phyloP scores from a whole-genome alignment of 2,329 filamentous ascomycete genomes.

The Paraconiothyrium sp. region DNA sequence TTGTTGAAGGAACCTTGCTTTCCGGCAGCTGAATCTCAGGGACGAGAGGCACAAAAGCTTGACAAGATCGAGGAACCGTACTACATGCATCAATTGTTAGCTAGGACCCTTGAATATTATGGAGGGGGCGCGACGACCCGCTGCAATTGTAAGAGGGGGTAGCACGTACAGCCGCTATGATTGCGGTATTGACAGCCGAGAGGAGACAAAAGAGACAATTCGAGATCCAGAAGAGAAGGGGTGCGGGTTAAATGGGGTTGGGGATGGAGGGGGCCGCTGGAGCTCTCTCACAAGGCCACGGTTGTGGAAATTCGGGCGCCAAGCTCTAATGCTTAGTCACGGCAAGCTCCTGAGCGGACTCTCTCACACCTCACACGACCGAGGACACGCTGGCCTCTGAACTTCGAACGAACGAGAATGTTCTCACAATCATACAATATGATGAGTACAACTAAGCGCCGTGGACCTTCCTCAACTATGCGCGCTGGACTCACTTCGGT shows the following conservation, averaged over 20 bases:
- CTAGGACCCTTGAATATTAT: constrained; percentile 20
- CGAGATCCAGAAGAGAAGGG: constrained; percentile 39
- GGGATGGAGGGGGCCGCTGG: constrained; percentile 43
- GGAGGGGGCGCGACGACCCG: constrained; percentile 18
- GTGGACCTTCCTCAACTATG: no score
- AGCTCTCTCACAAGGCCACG: constrained; percentile 40
- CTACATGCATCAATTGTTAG: constrained; percentile 59
- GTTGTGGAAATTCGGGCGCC: constrained; percentile 28
- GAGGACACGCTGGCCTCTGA: constrained; percentile 31
- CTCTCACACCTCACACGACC: constrained; percentile 19
- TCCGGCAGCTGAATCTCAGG: constrained; percentile 89
- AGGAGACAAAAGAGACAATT: constrained; percentile 46
- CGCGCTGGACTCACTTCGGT: no score
- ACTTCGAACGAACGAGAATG: constrained; percentile 18
- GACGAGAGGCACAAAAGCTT: constrained; percentile 99
- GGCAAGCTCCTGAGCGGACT: constrained; percentile 25
- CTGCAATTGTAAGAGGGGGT: constrained; percentile 36
- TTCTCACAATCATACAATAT: no score
- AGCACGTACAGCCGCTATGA: constrained; percentile 67
- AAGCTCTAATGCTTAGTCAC: constrained; percentile 8
- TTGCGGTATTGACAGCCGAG: constrained; percentile 52
- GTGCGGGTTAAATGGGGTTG: constrained; percentile 29
- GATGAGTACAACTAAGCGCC: no score
- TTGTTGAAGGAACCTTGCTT: constrained; percentile 99
- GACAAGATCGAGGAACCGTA: constrained; percentile 99